phyloP scores from a whole-genome alignment of 495 filamentous ascomycete genomes.

The Penicillium desertorum region DNA sequence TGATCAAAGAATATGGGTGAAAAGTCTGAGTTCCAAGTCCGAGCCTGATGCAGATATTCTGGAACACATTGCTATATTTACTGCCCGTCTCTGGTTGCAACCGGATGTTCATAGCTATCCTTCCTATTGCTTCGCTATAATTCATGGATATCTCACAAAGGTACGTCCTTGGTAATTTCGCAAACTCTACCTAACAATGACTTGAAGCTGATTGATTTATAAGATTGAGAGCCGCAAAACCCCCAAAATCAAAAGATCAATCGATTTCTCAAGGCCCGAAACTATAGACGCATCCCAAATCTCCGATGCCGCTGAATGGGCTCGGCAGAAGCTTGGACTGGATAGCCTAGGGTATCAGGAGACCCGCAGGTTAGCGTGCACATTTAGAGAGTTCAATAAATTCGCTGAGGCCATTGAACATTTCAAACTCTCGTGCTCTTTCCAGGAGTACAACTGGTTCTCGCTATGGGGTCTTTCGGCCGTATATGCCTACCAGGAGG shows the following conservation, averaged over 20 bases:
- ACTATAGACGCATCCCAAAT: slow-evolving; percentile 1
- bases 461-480: slow-evolving; percentile 16
- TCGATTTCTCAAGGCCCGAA: not conserved
- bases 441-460: slow-evolving; percentile 18
- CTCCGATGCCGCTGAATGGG: slow-evolving; percentile 14
- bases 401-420: slow-evolving; percentile 16
- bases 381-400: slow-evolving; percentile 7
- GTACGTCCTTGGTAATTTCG: not conserved
- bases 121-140: slow-evolving; percentile 2
- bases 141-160: slow-evolving; percentile 22
- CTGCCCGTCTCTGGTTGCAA: slow-evolving; percentile 20
- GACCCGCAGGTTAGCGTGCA: slow-evolving; percentile 18
- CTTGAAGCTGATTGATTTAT: not conserved
- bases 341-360: slow-evolving; percentile 17
- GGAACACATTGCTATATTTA: slow-evolving; percentile 14
- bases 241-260: slow-evolving; percentile 1
- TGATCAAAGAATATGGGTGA: slow-evolving; percentile 18
- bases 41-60: slow-evolving; percentile 26
- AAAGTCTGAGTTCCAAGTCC: slow-evolving; percentile 23
- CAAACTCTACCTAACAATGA: not conserved
- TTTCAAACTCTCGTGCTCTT: slow-evolving; percentile 17
- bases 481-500: slow-evolving; percentile 7
- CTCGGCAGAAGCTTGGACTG: slow-evolving; percentile 10
- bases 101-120: not conserved
- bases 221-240: slow-evolving; percentile 18